Evolutionary conservation across 2,329 filamentous ascomycete species (phyloP), one percentile per base, ranked within the genome.

Genomic region (Fusarium nanum): DNA sequence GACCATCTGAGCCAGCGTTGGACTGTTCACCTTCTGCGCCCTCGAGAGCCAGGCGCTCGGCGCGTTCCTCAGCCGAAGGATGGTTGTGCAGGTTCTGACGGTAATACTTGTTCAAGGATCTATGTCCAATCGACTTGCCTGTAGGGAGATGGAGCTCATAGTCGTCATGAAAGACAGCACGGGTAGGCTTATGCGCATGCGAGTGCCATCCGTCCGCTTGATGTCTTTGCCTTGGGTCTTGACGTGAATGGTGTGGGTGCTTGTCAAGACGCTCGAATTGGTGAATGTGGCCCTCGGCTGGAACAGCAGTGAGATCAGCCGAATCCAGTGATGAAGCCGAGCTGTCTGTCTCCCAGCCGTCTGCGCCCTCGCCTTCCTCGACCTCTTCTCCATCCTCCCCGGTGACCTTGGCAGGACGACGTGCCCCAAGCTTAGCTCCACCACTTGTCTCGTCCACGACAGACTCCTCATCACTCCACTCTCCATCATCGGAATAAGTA

Each of bases 291-390:
- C 89, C 86, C 69, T 95, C 92, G 32, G 93, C 91, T 4, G 92
- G 92, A 10, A 97, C 89, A 11, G 92, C 89, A 7, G 90, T 92
- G 44, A 97, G 88, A 73, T 97, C 93, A 57, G 92, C 92, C 1
- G 93, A 96, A 70, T 94, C 93, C 37, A 97, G 86, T 13, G 93
- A 97, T 2, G 94, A 97, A n/a, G 88, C 91, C 12, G 92, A 94
- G 70, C 91, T 94, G 78, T 98, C 96, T 1, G 94, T 98, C 81
- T 99, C 96, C 95, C 96, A 98, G 46, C 93, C 94, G 45, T 95
- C 93, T 8, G 91, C 89, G 14, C 86, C 84, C 45, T 82, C 84
- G 50, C 86, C 87, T 46, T 87, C 87, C n/a, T 88, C 83, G 11
- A 83, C 77, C 34, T 80, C 80, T 56, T 81, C 83, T 14, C 83